phyloP scores from a whole-genome alignment of 2,329 filamentous ascomycete genomes.

The Nemania sp. region DNA sequence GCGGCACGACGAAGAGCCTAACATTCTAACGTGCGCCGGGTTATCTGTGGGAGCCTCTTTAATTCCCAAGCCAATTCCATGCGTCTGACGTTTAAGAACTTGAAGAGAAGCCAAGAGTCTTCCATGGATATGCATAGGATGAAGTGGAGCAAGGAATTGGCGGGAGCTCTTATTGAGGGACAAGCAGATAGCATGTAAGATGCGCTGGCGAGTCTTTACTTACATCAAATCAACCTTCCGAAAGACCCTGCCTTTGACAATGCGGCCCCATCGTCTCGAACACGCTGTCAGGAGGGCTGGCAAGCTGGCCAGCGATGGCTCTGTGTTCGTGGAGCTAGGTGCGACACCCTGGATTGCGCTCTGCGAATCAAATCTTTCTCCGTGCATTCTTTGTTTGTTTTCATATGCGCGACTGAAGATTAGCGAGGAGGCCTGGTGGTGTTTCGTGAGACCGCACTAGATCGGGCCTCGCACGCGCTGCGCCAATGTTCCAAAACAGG shows the following conservation, averaged over 20 bases:
- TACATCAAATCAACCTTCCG: slow-evolving; percentile 39
- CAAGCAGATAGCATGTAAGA: slow-evolving; percentile 31
- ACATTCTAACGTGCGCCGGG: slow-evolving; percentile 24
- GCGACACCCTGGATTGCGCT: slow-evolving; percentile 34
- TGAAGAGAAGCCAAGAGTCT: slow-evolving; percentile 12
- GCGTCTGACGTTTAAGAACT: slow-evolving; percentile 11
- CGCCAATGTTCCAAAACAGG: slow-evolving; percentile 14
- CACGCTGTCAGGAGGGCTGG: slow-evolving; percentile 28
- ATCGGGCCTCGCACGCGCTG: slow-evolving; percentile 19
- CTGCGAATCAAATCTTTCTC: slow-evolving; percentile 36
- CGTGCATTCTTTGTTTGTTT: slow-evolving; percentile 35
- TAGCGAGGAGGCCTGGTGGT: slow-evolving; percentile 17
- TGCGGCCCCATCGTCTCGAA: slow-evolving; percentile 34
- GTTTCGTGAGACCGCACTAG: slow-evolving; percentile 13
- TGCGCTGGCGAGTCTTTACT: slow-evolving; percentile 41
- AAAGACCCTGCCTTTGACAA: slow-evolving; percentile 33
- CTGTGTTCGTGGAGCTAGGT: slow-evolving; percentile 34
- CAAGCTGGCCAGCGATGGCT: slow-evolving; percentile 26
- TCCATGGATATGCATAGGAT: not conserved
- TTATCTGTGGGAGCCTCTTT: not conserved
- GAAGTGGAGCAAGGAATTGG: slow-evolving; percentile 20
- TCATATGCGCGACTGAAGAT: slow-evolving; percentile 25
- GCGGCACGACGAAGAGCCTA: slow-evolving; percentile 23
- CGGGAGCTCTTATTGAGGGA: slow-evolving; percentile 24
- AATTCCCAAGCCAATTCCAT: slow-evolving; percentile 2